These are phyloP conservation scores for Sextonia rubra DNA, from an alignment of 164 flowering plant species.

Conservation along the genomic window DNA sequence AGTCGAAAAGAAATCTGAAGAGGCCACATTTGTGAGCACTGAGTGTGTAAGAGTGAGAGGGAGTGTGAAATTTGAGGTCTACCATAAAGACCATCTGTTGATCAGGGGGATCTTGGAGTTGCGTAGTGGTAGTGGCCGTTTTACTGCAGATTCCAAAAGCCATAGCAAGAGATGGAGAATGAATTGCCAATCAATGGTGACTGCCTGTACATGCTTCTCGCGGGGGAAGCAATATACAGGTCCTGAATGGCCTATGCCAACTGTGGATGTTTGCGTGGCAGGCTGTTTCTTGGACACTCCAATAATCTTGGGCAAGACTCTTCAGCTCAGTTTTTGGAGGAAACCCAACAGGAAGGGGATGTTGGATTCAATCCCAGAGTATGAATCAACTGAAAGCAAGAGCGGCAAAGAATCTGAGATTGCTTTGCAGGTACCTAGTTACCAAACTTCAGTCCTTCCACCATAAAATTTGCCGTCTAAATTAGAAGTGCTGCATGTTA, in stretches of 20 bases:
- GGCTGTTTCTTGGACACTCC: conserved; percentile 73
- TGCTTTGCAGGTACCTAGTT: conserved; percentile 57
- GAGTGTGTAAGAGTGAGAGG: conserved; percentile 71
- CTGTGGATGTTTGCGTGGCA: conserved; percentile 75
- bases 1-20: conserved; percentile 70
- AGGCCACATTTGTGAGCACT: conserved; percentile 77
- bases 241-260: conserved; percentile 46
- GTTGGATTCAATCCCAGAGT: conserved; percentile 73
- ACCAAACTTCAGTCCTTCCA: neutral
- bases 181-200: conserved; percentile 53
- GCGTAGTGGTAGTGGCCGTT: conserved; percentile 41
- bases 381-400: conserved; percentile 45
- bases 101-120: conserved; percentile 66
- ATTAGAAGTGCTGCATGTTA: neutral
- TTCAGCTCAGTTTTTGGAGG: conserved; percentile 53
- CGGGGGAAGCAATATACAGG: conserved; percentile 46
- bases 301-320: conserved; percentile 66
- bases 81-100: conserved; percentile 50
- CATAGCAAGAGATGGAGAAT: conserved; percentile 53
- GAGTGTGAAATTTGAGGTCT: conserved; percentile 75
- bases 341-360: conserved; percentile 49
- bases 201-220: conserved; percentile 43
- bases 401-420: conserved; percentile 34
- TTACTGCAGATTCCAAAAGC: conserved; percentile 27
- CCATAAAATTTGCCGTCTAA: neutral